phyloP scores from a whole-genome alignment of 345 rosid genomes.

The Dovyalis caffra region DNA sequence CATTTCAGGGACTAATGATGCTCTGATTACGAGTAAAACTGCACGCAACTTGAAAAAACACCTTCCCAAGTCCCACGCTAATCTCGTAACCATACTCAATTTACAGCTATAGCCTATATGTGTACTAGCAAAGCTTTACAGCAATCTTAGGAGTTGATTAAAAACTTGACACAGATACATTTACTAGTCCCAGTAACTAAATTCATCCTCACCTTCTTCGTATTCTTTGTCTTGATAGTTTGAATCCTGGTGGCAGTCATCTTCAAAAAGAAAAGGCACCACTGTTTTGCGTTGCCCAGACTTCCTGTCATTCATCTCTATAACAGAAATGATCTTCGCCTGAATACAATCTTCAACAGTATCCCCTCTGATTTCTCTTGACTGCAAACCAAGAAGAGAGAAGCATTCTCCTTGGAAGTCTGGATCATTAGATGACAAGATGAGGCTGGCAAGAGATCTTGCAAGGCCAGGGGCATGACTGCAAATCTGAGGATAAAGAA shows the following conservation, averaged over 20 bases:
- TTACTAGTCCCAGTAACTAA: constrained; percentile 10
- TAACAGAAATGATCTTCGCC: constrained; percentile 63
- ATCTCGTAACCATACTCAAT: no score
- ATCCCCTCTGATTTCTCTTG: constrained; percentile 32
- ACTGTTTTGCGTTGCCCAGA: constrained; percentile 54
- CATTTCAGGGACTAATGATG: no score
- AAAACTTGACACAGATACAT: not conserved
- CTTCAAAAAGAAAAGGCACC: constrained; percentile 57
- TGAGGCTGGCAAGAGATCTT: constrained; percentile 71
- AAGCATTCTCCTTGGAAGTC: constrained; percentile 77
- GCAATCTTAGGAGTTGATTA: not conserved
- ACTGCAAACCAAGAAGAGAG: constrained; percentile 64
- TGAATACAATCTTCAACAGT: constrained; percentile 57
- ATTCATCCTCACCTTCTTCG: constrained; percentile 27
- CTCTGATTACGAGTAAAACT: no score
- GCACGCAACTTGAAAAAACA: no score
- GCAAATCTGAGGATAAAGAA: constrained; percentile 48
- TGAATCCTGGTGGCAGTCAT: constrained; percentile 33
- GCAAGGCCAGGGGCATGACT: constrained; percentile 89
- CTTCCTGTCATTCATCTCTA: constrained; percentile 63
- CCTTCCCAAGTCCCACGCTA: no score
- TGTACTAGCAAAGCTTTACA: not conserved
- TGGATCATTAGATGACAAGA: constrained; percentile 60
- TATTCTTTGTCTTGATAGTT: constrained; percentile 42
- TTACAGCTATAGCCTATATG: not conserved